Percentiles rank a stretch among this genome's conserved stretches.
phyloP scores from a whole-genome alignment of 2,329 filamentous ascomycete species.

The Talaromyces sp. region DNA sequence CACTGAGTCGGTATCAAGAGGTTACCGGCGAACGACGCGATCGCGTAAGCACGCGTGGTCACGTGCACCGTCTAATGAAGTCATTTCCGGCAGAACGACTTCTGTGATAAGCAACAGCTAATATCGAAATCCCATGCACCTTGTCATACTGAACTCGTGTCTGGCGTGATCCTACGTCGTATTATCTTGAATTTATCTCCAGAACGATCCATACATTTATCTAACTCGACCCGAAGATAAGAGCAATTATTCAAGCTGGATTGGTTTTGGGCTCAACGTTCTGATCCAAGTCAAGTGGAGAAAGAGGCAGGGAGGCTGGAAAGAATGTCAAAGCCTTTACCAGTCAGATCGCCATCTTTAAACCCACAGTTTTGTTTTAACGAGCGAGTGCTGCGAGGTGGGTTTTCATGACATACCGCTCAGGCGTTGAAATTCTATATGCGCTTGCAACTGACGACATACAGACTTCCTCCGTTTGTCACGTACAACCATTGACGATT shows the following conservation, averaged over 20 bases:
- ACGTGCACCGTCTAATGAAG: not conserved
- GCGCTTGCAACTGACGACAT: conserved; percentile 12
- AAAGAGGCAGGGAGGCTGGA: conserved; percentile 16
- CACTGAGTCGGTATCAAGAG: not conserved
- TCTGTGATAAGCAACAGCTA: not conserved
- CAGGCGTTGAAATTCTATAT: not conserved
- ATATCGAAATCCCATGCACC: not conserved
- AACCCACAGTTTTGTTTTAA: conserved; percentile 77
- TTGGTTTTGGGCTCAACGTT: conserved; percentile 33
- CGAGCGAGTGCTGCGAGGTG: conserved; percentile 64
- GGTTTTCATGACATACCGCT: not conserved
- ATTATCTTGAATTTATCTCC: not conserved
- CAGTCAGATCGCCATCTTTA: conserved; percentile 48
- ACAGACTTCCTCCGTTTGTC: conserved; percentile 88
- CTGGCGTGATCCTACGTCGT: not conserved
- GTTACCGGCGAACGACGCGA: not conserved
- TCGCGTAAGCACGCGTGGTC: not conserved
- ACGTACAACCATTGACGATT: conserved; percentile 81
- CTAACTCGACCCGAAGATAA: not conserved
- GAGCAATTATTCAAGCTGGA: conserved; percentile 28
- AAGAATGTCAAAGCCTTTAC: conserved; percentile 38
- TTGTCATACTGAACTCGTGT: not conserved
- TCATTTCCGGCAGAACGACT: not conserved
- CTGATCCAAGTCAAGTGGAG: conserved; percentile 19
- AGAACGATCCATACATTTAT: not conserved